Conservation (phyloP, 768 basidiomycete species). For the Antrodiella citrinella region DNA sequence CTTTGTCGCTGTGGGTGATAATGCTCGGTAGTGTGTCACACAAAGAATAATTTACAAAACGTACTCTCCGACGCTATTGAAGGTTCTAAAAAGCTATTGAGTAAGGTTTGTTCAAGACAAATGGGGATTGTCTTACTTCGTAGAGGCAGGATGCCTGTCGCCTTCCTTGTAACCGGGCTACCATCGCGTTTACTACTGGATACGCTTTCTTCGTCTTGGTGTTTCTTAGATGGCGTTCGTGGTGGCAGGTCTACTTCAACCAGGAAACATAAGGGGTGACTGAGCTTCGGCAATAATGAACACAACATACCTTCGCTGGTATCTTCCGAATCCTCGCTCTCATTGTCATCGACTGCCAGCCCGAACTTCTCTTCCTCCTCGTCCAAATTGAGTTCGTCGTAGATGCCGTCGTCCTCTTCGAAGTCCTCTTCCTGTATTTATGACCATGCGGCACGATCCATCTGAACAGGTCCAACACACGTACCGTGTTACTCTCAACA, state of each 20-base stretch:
- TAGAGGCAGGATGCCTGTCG: slow-evolving; percentile 48
- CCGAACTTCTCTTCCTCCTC: slow-evolving; percentile 96
- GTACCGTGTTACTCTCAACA: slow-evolving; percentile 88
- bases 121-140: slow-evolving; percentile 51
- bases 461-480: slow-evolving; percentile 26
- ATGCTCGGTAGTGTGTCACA: slow-evolving; percentile 3
- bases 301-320: slow-evolving; percentile 58
- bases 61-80: slow-evolving; percentile 57
- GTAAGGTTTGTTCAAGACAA: neutral
- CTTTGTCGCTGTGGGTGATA: slow-evolving; percentile 39
- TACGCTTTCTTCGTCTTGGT: slow-evolving; percentile 63
- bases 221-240: slow-evolving; percentile 60
- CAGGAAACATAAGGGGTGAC: neutral
- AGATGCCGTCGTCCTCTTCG: slow-evolving; percentile 95
- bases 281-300: neutral
- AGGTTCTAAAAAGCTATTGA: slow-evolving; percentile 40
- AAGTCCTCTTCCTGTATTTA: slow-evolving; percentile 83
- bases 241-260: slow-evolving; percentile 46
- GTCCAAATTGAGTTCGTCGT: slow-evolving; percentile 94
- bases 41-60: slow-evolving; percentile 10
- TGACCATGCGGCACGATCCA: neutral
- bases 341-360: slow-evolving; percentile 61
- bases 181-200: slow-evolving; percentile 69
- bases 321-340: slow-evolving; percentile 71
- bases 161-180: slow-evolving; percentile 77